Conservation (phyloP, 2,329 filamentous ascomycete genomes). For the Phaeosphaeriaceae sp. region DNA sequence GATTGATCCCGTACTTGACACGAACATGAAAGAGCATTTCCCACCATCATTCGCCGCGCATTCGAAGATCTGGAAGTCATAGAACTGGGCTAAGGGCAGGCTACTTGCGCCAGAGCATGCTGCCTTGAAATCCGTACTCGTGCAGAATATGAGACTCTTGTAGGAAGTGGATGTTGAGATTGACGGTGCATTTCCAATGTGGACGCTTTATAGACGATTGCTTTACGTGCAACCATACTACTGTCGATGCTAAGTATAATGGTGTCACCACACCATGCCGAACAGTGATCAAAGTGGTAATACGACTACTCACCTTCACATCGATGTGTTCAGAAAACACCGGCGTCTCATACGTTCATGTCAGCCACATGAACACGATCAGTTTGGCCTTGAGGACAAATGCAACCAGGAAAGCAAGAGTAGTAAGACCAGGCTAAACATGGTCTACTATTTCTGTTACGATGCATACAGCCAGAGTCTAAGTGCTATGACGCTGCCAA, state of each 20-base stretch:
- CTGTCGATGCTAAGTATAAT: not conserved
- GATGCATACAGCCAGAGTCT: not conserved
- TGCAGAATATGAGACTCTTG: too few relatives aligned
- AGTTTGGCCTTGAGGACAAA: not conserved
- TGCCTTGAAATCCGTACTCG: too few relatives aligned
- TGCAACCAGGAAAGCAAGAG: not conserved
- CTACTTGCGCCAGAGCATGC: slow-evolving; percentile 4
- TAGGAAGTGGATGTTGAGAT: too few relatives aligned
- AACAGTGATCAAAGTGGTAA: not conserved
- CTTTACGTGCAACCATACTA: not conserved
- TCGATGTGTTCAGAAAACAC: not conserved
- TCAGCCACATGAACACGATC: not conserved
- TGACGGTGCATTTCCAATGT: too few relatives aligned
- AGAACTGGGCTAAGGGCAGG: slow-evolving; percentile 12
- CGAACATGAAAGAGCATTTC: slow-evolving; percentile 8
- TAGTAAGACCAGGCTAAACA: not conserved
- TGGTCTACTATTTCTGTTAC: not conserved
- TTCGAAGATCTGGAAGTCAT: not conserved
- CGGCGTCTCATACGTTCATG: not conserved
- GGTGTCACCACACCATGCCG: not conserved
- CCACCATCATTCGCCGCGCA: slow-evolving; percentile 2
- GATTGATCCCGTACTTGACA: slow-evolving; percentile 4
- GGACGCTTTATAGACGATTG: not conserved
- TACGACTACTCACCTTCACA: not conserved
- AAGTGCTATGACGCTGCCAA: not conserved